Base-by-base conservation (phyloP, 2,329 filamentous ascomycete species). In the Ophiostoma montium region DNA sequence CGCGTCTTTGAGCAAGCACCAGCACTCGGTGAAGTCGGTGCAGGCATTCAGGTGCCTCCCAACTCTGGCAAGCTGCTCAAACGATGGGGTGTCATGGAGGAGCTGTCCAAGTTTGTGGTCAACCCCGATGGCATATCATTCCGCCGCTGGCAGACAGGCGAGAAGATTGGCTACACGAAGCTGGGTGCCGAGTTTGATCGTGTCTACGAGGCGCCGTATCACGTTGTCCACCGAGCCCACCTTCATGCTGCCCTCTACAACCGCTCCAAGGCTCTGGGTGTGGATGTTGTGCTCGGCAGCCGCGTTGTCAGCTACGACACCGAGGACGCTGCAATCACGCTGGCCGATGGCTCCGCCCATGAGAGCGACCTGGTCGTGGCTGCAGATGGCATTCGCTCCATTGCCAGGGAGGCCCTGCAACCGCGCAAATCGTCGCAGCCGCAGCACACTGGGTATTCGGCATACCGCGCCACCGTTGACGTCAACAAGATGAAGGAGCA, bases 391-490 rank as follows among this genome's bases (percentile, higher is more conserved):
- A 50, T 63, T 2, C 61, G 63, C 19, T 66, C 63, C 1, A 41
- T 56, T 5, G 62, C 63, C 0, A 51, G 56, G 16, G 55, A 30
- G 53, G 45, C 35, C 43, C 49, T 33, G 52, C 57, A 9, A 53
- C 52, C 4, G 49, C 35, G 4, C 46, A 53, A 10, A 47, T 50
- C 4, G 49, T 54, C 13, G 46, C 46, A 47, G 19, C 56, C 56
- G 3, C 53, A 46, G 8, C 51, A 41, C 16, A 65, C 67, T 0
- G 66, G 65, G 0, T 69, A 67, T 48, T 64, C 67, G 4, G 67
- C 64, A 0, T 70, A 70, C 48, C 57, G 68, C 4, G 65, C 67
- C 0, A 65, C 62, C 0, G 64, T 70, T 0, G 61, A 68, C 18
- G 59, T 64, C 21, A 53, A 60, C 2, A 61, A 60, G 44, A 67